Evolutionary conservation across 371 early-diverging fungal species (phyloP).

Genomic region (Syncephalastrum monosporum): DNA sequence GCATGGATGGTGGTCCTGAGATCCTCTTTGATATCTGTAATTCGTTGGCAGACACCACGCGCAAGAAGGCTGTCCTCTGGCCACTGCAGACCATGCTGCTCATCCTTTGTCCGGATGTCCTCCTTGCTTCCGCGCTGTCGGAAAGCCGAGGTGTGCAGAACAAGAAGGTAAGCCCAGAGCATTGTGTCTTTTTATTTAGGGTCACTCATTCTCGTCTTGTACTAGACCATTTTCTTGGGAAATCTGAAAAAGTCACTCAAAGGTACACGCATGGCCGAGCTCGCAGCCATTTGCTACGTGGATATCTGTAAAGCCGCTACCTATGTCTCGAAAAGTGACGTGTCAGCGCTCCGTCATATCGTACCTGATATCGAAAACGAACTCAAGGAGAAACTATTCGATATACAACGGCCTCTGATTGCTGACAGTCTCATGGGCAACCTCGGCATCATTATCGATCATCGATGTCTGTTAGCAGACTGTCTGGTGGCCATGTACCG

Average conservation of each 20-base stretch:
- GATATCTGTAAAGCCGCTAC: conserved; percentile 81
- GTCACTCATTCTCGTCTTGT: neutral
- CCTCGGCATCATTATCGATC: conserved; percentile 55
- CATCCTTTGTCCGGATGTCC: conserved; percentile 78
- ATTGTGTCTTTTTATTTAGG: neutral
- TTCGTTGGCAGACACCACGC: conserved; percentile 66
- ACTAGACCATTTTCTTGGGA: conserved; percentile 65
- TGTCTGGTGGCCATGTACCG: conserved; percentile 77
- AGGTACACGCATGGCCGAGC: conserved; percentile 65
- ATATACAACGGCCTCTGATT: conserved; percentile 55
- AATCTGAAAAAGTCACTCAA: conserved; percentile 63
- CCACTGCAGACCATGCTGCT: conserved; percentile 82
- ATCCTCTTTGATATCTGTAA: conserved; percentile 76
- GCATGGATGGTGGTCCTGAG: conserved; percentile 79
- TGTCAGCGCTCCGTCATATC: conserved; percentile 63
- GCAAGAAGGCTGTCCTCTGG: conserved; percentile 76
- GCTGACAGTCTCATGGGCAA: conserved; percentile 61
- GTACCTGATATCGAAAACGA: conserved; percentile 78
- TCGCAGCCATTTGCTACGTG: conserved; percentile 75
- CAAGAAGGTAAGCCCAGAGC: conserved; percentile 36
- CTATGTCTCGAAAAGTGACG: conserved; percentile 64
- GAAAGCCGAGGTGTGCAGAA: conserved; percentile 38
- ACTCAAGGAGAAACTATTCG: conserved; percentile 69
- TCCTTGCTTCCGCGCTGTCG: conserved; percentile 48
- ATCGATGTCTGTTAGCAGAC: conserved; percentile 65